These are phyloP conservation scores for Blastosporella zonata DNA, from an alignment of 1,284 basidiomycete species.

Conservation along the genomic window DNA sequence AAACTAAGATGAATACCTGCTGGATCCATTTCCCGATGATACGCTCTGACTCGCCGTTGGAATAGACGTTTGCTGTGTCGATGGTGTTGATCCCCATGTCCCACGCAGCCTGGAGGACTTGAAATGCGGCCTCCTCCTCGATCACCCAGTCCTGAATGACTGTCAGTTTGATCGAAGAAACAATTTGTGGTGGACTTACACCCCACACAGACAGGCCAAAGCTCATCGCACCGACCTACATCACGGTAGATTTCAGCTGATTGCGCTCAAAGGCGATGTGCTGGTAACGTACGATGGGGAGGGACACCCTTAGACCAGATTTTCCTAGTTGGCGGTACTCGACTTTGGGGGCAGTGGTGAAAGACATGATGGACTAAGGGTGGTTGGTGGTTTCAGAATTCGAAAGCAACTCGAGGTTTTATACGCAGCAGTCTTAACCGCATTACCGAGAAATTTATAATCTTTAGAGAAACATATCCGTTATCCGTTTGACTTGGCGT, in stretches of 20 bases:
- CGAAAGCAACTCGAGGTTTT: no score
- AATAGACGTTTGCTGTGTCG: constrained; percentile 58
- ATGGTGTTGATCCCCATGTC: constrained; percentile 41
- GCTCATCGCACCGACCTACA: no score
- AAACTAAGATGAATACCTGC: background rate
- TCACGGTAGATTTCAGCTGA: no score
- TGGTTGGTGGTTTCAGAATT: no score
- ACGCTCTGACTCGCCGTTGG: constrained; percentile 44
- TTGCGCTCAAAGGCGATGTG: constrained; percentile 17
- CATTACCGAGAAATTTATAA: no score
- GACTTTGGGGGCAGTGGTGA: constrained; percentile 14
- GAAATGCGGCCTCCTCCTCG: constrained; percentile 38
- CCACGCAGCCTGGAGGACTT: constrained; percentile 45
- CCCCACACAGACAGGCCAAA: no score
- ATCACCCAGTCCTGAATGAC: constrained; percentile 23
- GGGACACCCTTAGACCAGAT: constrained; percentile 47
- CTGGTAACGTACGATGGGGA: constrained; percentile 31
- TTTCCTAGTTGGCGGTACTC: constrained; percentile 44
- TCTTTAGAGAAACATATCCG: no score
- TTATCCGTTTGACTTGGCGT: no score
- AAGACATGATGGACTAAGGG: background rate
- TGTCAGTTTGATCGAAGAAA: no score
- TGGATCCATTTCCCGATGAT: constrained; percentile 52
- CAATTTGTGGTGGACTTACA: no score
- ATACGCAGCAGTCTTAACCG: no score